Evolutionary conservation across 345 rosid genomes (phyloP), one percentile per base, ranked within the genome.

Genomic region (Lepidium aucheri): DNA sequence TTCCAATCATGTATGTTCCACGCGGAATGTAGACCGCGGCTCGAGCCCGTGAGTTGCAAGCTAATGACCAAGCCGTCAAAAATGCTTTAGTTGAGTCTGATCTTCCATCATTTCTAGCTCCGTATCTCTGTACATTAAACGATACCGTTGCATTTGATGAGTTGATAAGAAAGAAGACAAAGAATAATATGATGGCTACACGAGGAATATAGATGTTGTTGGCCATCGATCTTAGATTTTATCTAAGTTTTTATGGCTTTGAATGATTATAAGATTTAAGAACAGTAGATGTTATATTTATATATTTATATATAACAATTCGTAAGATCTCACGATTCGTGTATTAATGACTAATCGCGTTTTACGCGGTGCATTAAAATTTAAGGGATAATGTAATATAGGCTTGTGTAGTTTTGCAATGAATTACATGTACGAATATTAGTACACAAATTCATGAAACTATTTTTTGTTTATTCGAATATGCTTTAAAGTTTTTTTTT

Each of bases 101-200:
- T 56, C 35, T 75, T 8, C 87, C 92, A 7, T 81, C 83, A 1
- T 79, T 75, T 55, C 68, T 85, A 13, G 86, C 94, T n/a, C 87
- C 83, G 24, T 67, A 74, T 42, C 67, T 78, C 7, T 58, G 54
- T 38, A 73, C 72, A 51, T 60, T 74, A 44, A 69, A 69, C 0
- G 78, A 68, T 2, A 35, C 43, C 63, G 43, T 72, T 34, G 76
- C 76, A 4, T 39, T 54, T 24, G 81, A 60, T 44, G 67, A 55
- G 18, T 34, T 49, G 1, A 40, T 45, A 26, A 51, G 35, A 26
- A 66, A 33, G 26, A 49, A 28, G 9, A 50, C 41, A 55, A 22
- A 50, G 9, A 59, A 30, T 59, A 74, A 54, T 46, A 17, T 43
- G 22, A 64, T 58, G 20, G 33, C n/a, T n/a, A n/a, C 24, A 51